Conservation (phyloP, 2,329 filamentous ascomycete genomes). For the Septoria petroselini region DNA sequence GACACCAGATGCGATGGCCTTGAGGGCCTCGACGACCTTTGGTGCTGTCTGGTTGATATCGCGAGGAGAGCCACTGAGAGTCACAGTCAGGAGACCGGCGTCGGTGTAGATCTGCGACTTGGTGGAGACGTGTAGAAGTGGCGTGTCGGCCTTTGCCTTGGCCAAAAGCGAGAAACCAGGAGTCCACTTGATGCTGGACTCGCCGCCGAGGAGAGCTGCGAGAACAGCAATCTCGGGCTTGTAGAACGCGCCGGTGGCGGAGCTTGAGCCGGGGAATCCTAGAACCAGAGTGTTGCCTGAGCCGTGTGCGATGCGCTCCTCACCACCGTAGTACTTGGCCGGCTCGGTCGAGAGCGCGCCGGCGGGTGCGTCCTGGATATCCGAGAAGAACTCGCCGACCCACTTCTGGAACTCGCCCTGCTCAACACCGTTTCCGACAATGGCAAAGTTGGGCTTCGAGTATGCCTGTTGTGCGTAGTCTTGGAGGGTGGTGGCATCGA, state of each 20-base stretch:
- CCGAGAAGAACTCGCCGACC: slow-evolving; percentile 88
- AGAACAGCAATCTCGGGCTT: slow-evolving; percentile 90
- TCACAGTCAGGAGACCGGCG: slow-evolving; percentile 81
- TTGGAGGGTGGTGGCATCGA: slow-evolving; percentile 71
- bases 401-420: slow-evolving; percentile 77
- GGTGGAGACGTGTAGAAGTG: slow-evolving; percentile 67
- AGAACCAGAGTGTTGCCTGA: slow-evolving; percentile 81
- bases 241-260: slow-evolving; percentile 66
- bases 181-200: slow-evolving; percentile 93
- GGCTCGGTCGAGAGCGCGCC: slow-evolving; percentile 58
- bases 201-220: slow-evolving; percentile 80
- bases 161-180: slow-evolving; percentile 86
- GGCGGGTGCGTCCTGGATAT: slow-evolving; percentile 55
- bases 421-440: slow-evolving; percentile 84
- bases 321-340: slow-evolving; percentile 88
- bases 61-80: slow-evolving; percentile 70
- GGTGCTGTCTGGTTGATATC: slow-evolving; percentile 71
- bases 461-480: slow-evolving; percentile 77
- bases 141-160: slow-evolving; percentile 67
- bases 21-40: slow-evolving; percentile 75
- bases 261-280: slow-evolving; percentile 86
- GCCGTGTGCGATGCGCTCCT: slow-evolving; percentile 79
- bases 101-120: slow-evolving; percentile 87
- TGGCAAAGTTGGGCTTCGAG: slow-evolving; percentile 82
- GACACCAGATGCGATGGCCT: slow-evolving; percentile 69